A percentile compares a stretch with the other conserved stretches of the same genome.
Conservation (phyloP, 2,329 filamentous ascomycete species). For the Diaporthe sp. region DNA sequence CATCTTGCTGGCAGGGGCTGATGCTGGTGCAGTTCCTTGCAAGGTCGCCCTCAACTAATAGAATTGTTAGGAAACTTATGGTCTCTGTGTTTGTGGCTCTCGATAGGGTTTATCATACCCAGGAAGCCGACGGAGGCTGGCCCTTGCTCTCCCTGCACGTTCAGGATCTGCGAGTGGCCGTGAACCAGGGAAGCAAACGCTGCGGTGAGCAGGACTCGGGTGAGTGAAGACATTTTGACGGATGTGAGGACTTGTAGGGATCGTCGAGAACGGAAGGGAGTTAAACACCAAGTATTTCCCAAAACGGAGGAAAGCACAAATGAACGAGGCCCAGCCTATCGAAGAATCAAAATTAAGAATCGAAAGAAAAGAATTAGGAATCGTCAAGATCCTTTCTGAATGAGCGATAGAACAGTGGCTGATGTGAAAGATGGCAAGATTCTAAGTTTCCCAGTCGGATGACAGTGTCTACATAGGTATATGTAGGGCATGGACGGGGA, state of each 20-base stretch:
- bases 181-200: conserved; percentile 54
- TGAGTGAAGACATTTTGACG: conserved; percentile 54
- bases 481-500: conserved; percentile 17
- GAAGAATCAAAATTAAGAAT: conserved; percentile 39
- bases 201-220: conserved; percentile 51
- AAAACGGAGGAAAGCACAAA: conserved; percentile 42
- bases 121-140: conserved; percentile 65
- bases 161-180: conserved; percentile 63
- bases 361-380: conserved; percentile 37
- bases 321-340: conserved; percentile 40
- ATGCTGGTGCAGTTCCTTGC: conserved; percentile 75
- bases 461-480: conserved; percentile 36
- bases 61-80: not conserved
- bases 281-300: conserved; percentile 38
- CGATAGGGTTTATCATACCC: conserved; percentile 49
- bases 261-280: conserved; percentile 46
- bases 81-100: not conserved
- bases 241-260: conserved; percentile 46
- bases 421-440: conserved; percentile 33
- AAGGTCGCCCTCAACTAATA: conserved; percentile 64
- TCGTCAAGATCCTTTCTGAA: conserved; percentile 41
- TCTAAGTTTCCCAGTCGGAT: conserved; percentile 18
- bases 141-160: conserved; percentile 60
- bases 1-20: conserved; percentile 76
- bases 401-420: conserved; percentile 36